Base-by-base conservation (phyloP, 495 filamentous ascomycete genomes). In the Delitschia confertaspora region DNA sequence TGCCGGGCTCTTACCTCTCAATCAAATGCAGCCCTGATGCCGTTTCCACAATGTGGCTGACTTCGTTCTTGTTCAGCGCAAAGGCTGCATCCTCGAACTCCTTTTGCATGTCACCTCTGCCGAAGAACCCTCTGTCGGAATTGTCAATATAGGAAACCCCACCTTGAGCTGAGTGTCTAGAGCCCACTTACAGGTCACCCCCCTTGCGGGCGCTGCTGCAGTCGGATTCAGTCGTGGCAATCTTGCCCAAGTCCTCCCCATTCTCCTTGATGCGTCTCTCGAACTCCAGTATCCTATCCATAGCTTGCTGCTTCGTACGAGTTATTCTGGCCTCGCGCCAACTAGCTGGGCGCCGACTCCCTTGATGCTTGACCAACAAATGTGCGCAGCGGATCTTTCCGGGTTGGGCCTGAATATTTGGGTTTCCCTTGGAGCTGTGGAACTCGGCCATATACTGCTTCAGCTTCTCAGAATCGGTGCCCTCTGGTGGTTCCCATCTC, bases 61-160 rank as follows among this genome's bases (percentile, higher is more conserved):
- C 76, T 61, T 95, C 79, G 16, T 86, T 86, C 0, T 79, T 79
- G 60, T 86, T 75, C 23, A 98, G 66, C 10, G 78, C 78, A 67
- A 96, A 96, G 3, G 89, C 82, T 0, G 88, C 87, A 22, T 95
- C 86, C 63, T 96, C 91, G 52, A 98, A 98, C 65, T 96, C 91
- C 70, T 89, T 94, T 59, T 98, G 91, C 91, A 98, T 98, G 55
- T 98, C 91, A 4, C 85, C 83, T 42, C 67, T 77, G 17, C 85
- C 87, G 58, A 98, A 98, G 63, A 86, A 95, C 1, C 91, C 91
- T 34, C 81, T 85, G 35, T 38, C 32, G 17, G 24, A 10, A 13
- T 8, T 20, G 40, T 53, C 27, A 55, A 32, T 32, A 37, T 33
- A 18, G 17, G 18, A 8, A 5, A 14, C 16, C 20, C 36, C 45